Evolutionary conservation across 495 filamentous ascomycete species (phyloP).

Genomic region (Thermothielavioides terrestris): DNA sequence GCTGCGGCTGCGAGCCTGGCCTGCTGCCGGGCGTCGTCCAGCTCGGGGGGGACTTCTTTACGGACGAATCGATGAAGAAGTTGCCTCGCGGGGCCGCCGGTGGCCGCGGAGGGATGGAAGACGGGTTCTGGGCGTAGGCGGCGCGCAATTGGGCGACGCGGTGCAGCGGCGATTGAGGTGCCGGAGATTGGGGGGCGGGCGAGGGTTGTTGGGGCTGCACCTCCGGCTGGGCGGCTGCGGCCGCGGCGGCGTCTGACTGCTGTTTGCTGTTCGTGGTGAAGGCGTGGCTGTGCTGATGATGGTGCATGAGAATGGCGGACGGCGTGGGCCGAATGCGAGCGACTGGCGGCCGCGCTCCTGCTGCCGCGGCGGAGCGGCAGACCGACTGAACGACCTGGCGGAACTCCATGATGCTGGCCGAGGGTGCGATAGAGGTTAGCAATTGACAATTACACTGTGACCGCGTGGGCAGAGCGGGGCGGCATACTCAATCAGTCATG

Average conservation of each 20-base stretch:
- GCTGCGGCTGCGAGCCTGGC: not conserved
- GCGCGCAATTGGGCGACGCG: not conserved
- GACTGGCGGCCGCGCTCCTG: slow-evolving; percentile 11
- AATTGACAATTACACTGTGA: not conserved
- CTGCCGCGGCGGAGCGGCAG: slow-evolving; percentile 21
- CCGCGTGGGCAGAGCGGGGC: not conserved
- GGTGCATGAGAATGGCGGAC: slow-evolving; percentile 4
- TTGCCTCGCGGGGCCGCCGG: not conserved
- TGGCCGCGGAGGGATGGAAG: slow-evolving; percentile 3
- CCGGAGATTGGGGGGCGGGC: not conserved
- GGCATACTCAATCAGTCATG: slow-evolving; percentile 15
- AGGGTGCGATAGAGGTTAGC: not conserved
- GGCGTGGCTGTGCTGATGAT: not conserved
- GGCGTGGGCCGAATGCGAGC: slow-evolving; percentile 4
- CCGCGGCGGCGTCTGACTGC: not conserved
- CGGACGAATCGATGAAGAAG: not conserved
- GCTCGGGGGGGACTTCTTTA: not conserved
- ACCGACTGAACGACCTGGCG: slow-evolving; percentile 19
- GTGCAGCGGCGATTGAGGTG: not conserved
- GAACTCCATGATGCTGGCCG: slow-evolving; percentile 21
- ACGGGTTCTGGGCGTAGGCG: not conserved
- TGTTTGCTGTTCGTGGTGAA: slow-evolving; percentile 10
- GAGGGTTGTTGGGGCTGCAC: not conserved
- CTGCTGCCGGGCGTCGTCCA: not conserved
- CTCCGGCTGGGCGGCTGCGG: slow-evolving; percentile 2